phyloP scores from a whole-genome alignment of 305 asterid genomes.

The Fraxinus greggii region DNA sequence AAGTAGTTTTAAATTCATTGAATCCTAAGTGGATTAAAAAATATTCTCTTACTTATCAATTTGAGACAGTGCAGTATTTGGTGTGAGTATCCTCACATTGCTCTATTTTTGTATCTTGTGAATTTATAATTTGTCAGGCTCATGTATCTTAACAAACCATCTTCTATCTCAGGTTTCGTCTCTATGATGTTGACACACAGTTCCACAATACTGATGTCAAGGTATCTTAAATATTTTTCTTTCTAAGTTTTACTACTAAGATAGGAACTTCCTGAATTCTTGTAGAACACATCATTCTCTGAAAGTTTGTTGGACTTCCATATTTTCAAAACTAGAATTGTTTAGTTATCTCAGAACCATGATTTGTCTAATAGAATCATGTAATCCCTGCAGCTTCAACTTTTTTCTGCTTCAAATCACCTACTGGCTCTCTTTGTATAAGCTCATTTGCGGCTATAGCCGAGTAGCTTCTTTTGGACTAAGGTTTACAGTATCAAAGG shows the following conservation, averaged over 20 bases:
- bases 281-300: background rate
- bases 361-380: conserved; percentile 2
- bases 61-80: conserved; percentile 89
- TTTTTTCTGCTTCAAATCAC: conserved; percentile 1
- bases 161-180: conserved; percentile 65
- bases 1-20: conserved; percentile 87
- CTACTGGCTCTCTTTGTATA: background rate
- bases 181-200: conserved; percentile 88
- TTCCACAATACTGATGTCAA: conserved; percentile 72
- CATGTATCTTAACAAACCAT: conserved; percentile 28
- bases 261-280: conserved; percentile 3
- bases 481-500: background rate
- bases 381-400: background rate
- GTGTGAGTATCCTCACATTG: conserved; percentile 66
- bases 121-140: conserved; percentile 21
- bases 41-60: conserved; percentile 67
- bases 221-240: conserved; percentile 41
- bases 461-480: background rate
- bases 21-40: conserved; percentile 89
- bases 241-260: conserved; percentile 5
- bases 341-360: background rate
- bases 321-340: background rate
- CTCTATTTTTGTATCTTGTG: conserved; percentile 21
- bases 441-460: conserved; percentile 1
- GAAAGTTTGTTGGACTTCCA: background rate